Evolutionary conservation across 192 early-diverging fungal species (phyloP).

Genomic region (Coemansia sp.): DNA sequence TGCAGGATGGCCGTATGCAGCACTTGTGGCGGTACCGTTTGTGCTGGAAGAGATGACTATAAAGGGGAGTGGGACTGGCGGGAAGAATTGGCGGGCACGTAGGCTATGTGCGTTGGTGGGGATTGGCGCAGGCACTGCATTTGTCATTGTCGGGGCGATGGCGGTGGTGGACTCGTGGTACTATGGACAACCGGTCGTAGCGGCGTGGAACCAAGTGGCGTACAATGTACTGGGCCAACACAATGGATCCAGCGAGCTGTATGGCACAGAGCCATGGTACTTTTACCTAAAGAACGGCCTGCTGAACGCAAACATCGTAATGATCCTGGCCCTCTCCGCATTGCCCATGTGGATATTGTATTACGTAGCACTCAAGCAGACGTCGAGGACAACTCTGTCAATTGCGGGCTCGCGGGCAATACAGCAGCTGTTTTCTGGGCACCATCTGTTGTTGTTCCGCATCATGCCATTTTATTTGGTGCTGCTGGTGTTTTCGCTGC

Average conservation of each 20-base stretch:
- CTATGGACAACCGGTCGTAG: slow-evolving; percentile 69
- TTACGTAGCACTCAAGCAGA: slow-evolving; percentile 1
- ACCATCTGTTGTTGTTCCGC: slow-evolving; percentile 56
- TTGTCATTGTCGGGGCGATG: slow-evolving; percentile 52
- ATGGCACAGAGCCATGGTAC: slow-evolving; percentile 89
- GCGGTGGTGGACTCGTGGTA: slow-evolving; percentile 71
- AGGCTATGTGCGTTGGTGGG: slow-evolving; percentile 14
- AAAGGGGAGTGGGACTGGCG: background rate
- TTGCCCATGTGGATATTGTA: slow-evolving; percentile 59
- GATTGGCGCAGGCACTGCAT: slow-evolving; percentile 29
- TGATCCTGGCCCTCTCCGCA: slow-evolving; percentile 67
- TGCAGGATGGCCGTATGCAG: slow-evolving; percentile 17
- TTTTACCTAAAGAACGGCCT: slow-evolving; percentile 90
- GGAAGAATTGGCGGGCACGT: slow-evolving; percentile 41
- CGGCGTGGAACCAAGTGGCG: slow-evolving; percentile 82
- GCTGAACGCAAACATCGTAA: slow-evolving; percentile 87
- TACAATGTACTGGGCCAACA: slow-evolving; percentile 84
- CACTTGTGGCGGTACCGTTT: slow-evolving; percentile 72
- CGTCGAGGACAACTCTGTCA: background rate
- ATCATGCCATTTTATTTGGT: slow-evolving; percentile 72
- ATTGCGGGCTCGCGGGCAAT: background rate
- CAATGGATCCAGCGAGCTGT: slow-evolving; percentile 70
- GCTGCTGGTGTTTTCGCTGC: slow-evolving; percentile 74
- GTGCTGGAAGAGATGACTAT: slow-evolving; percentile 65
- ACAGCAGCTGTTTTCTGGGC: background rate